Evolutionary conservation across 768 basidiomycete species (phyloP).

Genomic region (Tulasnella sp.): DNA sequence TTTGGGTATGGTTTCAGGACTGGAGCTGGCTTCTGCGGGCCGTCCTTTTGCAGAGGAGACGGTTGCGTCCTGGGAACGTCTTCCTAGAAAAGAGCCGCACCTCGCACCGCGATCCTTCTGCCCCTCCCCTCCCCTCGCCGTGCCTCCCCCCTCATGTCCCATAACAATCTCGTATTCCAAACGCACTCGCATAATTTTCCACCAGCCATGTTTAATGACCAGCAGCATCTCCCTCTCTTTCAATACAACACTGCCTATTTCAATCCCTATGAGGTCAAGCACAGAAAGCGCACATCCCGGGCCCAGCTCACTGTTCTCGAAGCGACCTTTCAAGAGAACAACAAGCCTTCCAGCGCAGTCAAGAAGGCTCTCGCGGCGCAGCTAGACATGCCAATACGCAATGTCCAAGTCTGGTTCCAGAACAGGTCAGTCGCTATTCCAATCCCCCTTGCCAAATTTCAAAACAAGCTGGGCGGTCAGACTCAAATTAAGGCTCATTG

Average conservation of each 20-base stretch:
- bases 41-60: neutral
- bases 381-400: conserved; percentile 85
- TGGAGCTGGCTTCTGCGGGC: neutral
- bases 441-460: conserved; percentile 11
- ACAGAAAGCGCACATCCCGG: conserved; percentile 79
- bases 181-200: neutral
- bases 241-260: conserved; percentile 28
- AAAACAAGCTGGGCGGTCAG: conserved; percentile 9
- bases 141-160: neutral
- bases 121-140: neutral
- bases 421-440: conserved; percentile 44
- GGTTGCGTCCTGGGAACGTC: neutral
- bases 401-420: conserved; percentile 94
- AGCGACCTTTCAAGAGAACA: conserved; percentile 71
- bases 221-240: neutral
- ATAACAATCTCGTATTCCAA: neutral
- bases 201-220: neutral
- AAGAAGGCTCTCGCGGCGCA: conserved; percentile 70
- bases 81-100: neutral
- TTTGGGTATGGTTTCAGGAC: neutral
- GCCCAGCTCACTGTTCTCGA: conserved; percentile 86
- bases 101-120: neutral
- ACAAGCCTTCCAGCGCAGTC: conserved; percentile 69
- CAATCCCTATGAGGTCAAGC: conserved; percentile 88
- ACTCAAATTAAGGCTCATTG: neutral